These are phyloP conservation scores for Pythium sukuiense DNA, from an alignment of 352 stramenopile genomes.

Conservation along the genomic window DNA sequence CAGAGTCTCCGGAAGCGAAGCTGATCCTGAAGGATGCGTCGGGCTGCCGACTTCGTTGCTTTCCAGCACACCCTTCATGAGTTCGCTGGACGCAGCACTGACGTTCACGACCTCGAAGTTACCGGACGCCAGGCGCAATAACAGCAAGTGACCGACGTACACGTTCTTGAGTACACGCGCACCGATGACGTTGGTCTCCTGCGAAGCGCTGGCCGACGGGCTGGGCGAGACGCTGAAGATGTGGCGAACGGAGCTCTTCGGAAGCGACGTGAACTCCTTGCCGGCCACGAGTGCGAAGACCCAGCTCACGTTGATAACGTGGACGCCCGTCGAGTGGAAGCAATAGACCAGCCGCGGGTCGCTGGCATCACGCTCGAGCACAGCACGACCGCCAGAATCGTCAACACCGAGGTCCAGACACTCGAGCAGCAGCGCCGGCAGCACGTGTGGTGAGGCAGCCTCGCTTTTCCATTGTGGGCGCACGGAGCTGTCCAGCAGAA, in stretches of 20 bases:
- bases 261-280: constrained; percentile 58
- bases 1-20: constrained; percentile 50
- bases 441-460: constrained; percentile 12
- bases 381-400: constrained; percentile 62
- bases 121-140: constrained; percentile 69
- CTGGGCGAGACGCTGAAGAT: constrained; percentile 74
- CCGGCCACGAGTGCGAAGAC: constrained; percentile 54
- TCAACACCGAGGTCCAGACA: constrained; percentile 73
- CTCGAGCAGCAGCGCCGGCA: constrained; percentile 66
- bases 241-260: constrained; percentile 71
- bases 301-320: constrained; percentile 79
- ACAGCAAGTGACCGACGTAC: constrained; percentile 69
- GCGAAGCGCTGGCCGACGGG: neutral
- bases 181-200: constrained; percentile 58
- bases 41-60: constrained; percentile 27
- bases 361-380: constrained; percentile 47
- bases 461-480: constrained; percentile 64
- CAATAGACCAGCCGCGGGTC: constrained; percentile 71
- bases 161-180: constrained; percentile 74
- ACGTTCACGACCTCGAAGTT: constrained; percentile 82
- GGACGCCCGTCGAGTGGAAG: constrained; percentile 73
- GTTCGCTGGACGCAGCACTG: constrained; percentile 65
- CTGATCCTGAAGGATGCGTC: constrained; percentile 28
- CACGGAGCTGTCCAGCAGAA: constrained; percentile 63
- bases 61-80: constrained; percentile 62